Percentiles rank a stretch among this genome's conserved stretches.
These are phyloP conservation scores for Graphiopsis chlorocephala DNA, from an alignment of 2,329 filamentous ascomycete species.

Conservation along the genomic window DNA sequence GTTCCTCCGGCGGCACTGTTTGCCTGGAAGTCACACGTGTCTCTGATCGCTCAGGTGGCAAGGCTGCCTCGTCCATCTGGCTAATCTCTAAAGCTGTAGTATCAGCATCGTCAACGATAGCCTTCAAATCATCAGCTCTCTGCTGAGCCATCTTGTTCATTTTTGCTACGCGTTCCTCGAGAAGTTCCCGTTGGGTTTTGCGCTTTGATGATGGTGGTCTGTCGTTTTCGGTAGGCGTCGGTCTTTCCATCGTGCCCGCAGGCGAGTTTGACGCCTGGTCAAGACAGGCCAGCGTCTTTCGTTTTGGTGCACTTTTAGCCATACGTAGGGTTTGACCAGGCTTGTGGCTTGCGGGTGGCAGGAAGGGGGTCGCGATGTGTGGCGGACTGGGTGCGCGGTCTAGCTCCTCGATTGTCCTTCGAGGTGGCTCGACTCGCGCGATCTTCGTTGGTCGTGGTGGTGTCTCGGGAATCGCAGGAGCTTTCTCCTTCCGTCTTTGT, in stretches of 20 bases:
- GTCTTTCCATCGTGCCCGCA: too few species aligned
- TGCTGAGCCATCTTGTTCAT: slow-evolving; percentile 27
- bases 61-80: slow-evolving; percentile 3
- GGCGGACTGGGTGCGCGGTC: slow-evolving; percentile 23
- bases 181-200: slow-evolving; percentile 24
- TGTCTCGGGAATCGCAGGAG: not conserved
- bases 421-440: not conserved
- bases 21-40: not conserved
- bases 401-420: slow-evolving; percentile 4
- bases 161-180: slow-evolving; percentile 31
- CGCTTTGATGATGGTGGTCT: slow-evolving; percentile 1
- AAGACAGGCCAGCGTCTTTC: slow-evolving; percentile 43
- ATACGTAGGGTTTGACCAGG: slow-evolving; percentile 38
- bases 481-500: slow-evolving; percentile 11
- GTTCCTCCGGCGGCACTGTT: slow-evolving; percentile 3
- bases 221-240: not conserved
- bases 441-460: not conserved
- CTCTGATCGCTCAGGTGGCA: not conserved
- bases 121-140: slow-evolving; percentile 12
- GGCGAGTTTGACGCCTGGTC: slow-evolving; percentile 25
- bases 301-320: slow-evolving; percentile 38
- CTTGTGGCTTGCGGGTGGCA: slow-evolving; percentile 1
- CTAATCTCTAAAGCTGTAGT: slow-evolving; percentile 10
- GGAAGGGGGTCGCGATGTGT: slow-evolving; percentile 2
- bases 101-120: slow-evolving; percentile 13